Evolutionary conservation across 495 filamentous ascomycete species (phyloP).

Genomic region (Hypoxylon subgilvum): DNA sequence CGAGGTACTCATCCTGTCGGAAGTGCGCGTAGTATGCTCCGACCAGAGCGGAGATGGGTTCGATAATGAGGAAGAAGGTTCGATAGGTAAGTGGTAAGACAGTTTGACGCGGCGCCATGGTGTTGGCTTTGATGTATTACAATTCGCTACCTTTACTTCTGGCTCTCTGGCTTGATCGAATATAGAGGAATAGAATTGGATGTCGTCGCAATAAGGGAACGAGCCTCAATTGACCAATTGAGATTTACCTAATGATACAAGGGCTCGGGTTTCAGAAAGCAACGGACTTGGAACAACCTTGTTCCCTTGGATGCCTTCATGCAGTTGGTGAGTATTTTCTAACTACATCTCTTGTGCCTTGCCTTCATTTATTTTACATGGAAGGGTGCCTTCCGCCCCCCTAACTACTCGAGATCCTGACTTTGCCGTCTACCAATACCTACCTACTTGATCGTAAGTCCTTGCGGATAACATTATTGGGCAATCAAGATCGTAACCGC

Average conservation of each 20-base stretch:
- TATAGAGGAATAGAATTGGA: not conserved
- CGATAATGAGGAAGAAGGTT: slow-evolving; percentile 69
- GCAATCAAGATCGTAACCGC: no score
- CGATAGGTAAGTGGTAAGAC: slow-evolving; percentile 59
- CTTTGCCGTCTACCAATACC: no score
- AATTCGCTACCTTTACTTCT: not conserved
- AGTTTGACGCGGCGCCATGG: slow-evolving; percentile 39
- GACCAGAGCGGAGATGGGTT: slow-evolving; percentile 67
- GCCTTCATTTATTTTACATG: no score
- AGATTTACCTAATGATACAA: not conserved
- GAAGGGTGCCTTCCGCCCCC: no score
- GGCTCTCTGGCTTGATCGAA: not conserved
- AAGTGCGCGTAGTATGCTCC: slow-evolving; percentile 69
- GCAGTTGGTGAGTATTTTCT: no score
- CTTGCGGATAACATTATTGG: no score
- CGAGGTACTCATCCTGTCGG: slow-evolving; percentile 63
- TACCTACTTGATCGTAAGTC: no score
- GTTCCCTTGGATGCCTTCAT: slow-evolving; percentile 9
- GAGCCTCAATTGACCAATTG: slow-evolving; percentile 13
- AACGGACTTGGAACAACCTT: slow-evolving; percentile 29
- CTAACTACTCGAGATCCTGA: no score
- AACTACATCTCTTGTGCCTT: no score
- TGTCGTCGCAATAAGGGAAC: not conserved
- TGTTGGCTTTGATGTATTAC: not conserved
- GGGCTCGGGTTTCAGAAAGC: not conserved